Conservation (phyloP, 768 basidiomycete species). For the Dentipellis fragilis region DNA sequence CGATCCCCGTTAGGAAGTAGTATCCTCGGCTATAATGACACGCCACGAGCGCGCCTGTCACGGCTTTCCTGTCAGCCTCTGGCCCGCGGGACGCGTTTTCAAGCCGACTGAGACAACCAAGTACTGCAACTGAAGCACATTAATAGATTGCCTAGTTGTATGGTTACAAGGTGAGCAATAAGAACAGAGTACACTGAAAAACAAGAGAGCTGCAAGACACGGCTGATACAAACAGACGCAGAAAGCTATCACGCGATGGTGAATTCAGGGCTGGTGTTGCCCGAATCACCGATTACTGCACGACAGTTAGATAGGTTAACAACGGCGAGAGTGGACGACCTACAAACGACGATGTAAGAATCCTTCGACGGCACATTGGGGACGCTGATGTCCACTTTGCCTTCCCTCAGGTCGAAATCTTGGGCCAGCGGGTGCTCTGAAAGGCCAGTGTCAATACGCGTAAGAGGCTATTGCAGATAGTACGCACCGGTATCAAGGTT, state of each 20-base stretch:
- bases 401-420: constrained; percentile 41
- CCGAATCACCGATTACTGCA: constrained; percentile 60
- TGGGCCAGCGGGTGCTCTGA: constrained; percentile 49
- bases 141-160: too few species aligned
- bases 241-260: constrained; percentile 29
- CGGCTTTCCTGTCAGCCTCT: too few species aligned
- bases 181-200: too few species aligned
- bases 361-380: constrained; percentile 33
- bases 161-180: too few species aligned
- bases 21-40: too few species aligned
- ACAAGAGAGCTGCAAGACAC: too few species aligned
- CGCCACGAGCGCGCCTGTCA: too few species aligned
- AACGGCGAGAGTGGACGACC: constrained; percentile 21
- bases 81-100: too few species aligned
- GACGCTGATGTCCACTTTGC: constrained; percentile 39
- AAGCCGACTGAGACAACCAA: too few species aligned
- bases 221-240: too few species aligned
- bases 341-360: constrained; percentile 56
- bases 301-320: neutral
- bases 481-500: constrained; percentile 44
- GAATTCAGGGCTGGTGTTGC: constrained; percentile 50
- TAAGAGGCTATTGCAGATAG: constrained; percentile 1
- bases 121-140: too few species aligned
- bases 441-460: neutral
- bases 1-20: too few species aligned